Conservation (phyloP, 2,329 filamentous ascomycete species). For the Colletotrichum orchidophilum region DNA sequence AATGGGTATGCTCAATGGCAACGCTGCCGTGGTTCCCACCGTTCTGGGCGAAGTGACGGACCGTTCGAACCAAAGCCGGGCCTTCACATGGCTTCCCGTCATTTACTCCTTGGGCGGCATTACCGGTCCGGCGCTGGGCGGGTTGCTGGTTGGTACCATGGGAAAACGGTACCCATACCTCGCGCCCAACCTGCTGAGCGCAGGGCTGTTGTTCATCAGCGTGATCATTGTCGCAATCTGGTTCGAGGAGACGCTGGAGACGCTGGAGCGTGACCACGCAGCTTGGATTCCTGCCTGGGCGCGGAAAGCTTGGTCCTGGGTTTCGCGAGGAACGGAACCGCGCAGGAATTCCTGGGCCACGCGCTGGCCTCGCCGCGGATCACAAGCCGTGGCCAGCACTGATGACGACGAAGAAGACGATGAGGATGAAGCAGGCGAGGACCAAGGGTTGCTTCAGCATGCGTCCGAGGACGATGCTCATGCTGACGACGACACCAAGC, state of each 20-base stretch:
- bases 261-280: constrained; percentile 42
- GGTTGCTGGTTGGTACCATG: constrained; percentile 76
- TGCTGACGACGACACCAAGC: constrained; percentile 57
- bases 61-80: constrained; percentile 90
- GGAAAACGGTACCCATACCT: constrained; percentile 80
- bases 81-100: constrained; percentile 93
- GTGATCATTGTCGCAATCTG: constrained; percentile 80
- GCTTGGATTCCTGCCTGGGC: constrained; percentile 47
- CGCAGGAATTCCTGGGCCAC: constrained; percentile 49
- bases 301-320: constrained; percentile 41
- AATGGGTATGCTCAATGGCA: constrained; percentile 95
- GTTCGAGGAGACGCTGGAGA: constrained; percentile 86
- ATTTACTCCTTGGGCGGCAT: constrained; percentile 97
- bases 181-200: constrained; percentile 82
- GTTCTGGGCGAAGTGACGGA: constrained; percentile 96
- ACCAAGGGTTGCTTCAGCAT: constrained; percentile 37
- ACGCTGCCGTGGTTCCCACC: constrained; percentile 92
- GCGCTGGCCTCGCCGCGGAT: constrained; percentile 47
- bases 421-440: constrained; percentile 31
- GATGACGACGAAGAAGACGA: constrained; percentile 39
- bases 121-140: constrained; percentile 90
- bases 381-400: constrained; percentile 31
- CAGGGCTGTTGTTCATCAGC: constrained; percentile 75
- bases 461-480: constrained; percentile 54
- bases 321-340: constrained; percentile 34